These are phyloP conservation scores for Lodderomyces parapsilosis DNA, from an alignment of 1,139 yeast species.

Conservation along the genomic window DNA sequence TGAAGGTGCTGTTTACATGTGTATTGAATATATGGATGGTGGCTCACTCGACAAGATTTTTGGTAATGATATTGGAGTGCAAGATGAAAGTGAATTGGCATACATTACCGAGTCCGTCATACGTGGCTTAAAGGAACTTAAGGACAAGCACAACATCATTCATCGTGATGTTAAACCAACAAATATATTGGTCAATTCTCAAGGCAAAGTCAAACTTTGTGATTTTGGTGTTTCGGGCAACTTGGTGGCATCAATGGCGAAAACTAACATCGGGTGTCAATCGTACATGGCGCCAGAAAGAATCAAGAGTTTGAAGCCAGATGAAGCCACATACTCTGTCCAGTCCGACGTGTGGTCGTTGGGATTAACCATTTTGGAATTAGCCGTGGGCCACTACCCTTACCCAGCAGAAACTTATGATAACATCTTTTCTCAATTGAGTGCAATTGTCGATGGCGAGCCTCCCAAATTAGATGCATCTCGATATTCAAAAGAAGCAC, in stretches of 20 bases:
- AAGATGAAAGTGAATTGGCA: slow-evolving; percentile 73
- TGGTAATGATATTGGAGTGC: slow-evolving; percentile 66
- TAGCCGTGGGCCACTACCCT: slow-evolving; percentile 90
- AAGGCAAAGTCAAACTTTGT: slow-evolving; percentile 87
- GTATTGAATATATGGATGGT: slow-evolving; percentile 98
- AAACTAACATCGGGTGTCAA: slow-evolving; percentile 97
- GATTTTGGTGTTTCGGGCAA: slow-evolving; percentile 98
- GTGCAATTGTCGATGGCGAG: slow-evolving; percentile 95
- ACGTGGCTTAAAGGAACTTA: slow-evolving; percentile 77
- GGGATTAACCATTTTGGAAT: slow-evolving; percentile 84
- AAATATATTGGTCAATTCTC: slow-evolving; percentile 75
- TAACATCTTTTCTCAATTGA: slow-evolving; percentile 86
- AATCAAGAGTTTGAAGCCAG: slow-evolving; percentile 58
- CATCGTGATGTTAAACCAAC: slow-evolving; percentile 98
- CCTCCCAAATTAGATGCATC: slow-evolving; percentile 69
- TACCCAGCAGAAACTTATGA: slow-evolving; percentile 93
- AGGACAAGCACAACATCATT: slow-evolving; percentile 84
- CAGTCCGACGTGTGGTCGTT: slow-evolving; percentile 97
- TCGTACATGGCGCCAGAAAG: slow-evolving; percentile 99
- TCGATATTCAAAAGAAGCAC: slow-evolving; percentile 71
- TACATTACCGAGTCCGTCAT: slow-evolving; percentile 80
- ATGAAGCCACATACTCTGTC: slow-evolving; percentile 82
- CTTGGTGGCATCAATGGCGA: slow-evolving; percentile 90
- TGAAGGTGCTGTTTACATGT: slow-evolving; percentile 97
- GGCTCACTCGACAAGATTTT: slow-evolving; percentile 90